Evolutionary conservation across 2,329 filamentous ascomycete species (phyloP), one percentile per base, ranked within the genome.

Genomic region (Colletotrichum kahawae): DNA sequence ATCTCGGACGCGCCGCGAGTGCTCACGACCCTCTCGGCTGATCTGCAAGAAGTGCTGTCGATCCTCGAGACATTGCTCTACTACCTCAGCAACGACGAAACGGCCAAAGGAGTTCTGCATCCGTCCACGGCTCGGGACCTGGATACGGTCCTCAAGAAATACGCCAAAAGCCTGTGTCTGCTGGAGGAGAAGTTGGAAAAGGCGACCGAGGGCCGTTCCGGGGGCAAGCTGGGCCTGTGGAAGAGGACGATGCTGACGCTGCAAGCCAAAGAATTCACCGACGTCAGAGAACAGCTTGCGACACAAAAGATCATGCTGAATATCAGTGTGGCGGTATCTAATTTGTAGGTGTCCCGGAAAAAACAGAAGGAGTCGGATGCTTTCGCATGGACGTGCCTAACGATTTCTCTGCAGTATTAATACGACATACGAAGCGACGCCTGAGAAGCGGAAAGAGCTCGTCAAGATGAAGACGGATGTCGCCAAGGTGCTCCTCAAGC

Each of bases 51-150:
- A 7, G 29, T 62, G 8, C 4, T 27, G 18, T 72, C 70, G 18
- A 65, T 72, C n/a, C 64, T 72, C 14, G 64, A 65, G 34, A 72
- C 70, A 3, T 56, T 72, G 7, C 51, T 62, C 18, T 51, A 51
- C 33, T 72, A 68, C n/a, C 63, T 72, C 38, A 56, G 62, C 31
- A 33, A 60, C 21, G 70, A 68, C 29, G 70, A 72, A 31, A 72
- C 64, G 5, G 64, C 14, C 10, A 43, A 51, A 48, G 70, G 70
- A 9, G 64, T 72, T 1, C 18, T 72, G 3, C 38, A 72, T n/a
- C 63, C 70, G 8, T 54, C 63, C 7, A 72, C 64, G 1, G 54
- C 57, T 31, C 63, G 21, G 0, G 70, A 67, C 10, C 54, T 72
- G 12, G 38, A 57, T n/a, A 36, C 24, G 9, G 70, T 57, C 29